Percentiles rank a stretch among this genome's conserved stretches.
These are phyloP conservation scores for Ogataea hybrid DNA, from an alignment of 1,139 yeast species.

Conservation along the genomic window DNA sequence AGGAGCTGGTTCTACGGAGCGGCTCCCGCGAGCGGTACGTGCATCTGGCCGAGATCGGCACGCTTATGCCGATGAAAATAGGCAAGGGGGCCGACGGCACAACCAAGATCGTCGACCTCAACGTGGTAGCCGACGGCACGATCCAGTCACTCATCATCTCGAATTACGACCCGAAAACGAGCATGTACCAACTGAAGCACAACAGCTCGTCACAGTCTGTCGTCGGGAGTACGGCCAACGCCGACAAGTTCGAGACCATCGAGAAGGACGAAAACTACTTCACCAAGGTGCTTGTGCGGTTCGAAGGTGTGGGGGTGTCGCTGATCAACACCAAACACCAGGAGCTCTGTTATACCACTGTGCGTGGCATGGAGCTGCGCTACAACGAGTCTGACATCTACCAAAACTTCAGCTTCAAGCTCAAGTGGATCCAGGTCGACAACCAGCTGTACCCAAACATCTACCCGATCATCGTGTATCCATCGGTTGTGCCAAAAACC, in stretches of 20 bases:
- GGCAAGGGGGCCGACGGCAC: slow-evolving; percentile 47
- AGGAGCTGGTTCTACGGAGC: slow-evolving; percentile 71
- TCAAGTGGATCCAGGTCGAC: slow-evolving; percentile 95
- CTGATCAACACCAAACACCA: slow-evolving; percentile 67
- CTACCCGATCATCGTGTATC: slow-evolving; percentile 88
- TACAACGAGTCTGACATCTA: slow-evolving; percentile 84
- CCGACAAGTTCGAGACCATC: slow-evolving; percentile 57
- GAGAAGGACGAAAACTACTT: slow-evolving; percentile 70
- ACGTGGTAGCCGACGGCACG: slow-evolving; percentile 96
- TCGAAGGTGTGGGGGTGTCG: slow-evolving; percentile 93
- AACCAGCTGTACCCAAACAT: slow-evolving; percentile 88
- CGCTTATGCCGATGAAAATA: slow-evolving; percentile 78
- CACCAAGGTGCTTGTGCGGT: slow-evolving; percentile 57
- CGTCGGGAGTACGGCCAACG: slow-evolving; percentile 5
- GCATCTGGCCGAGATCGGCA: slow-evolving; percentile 91
- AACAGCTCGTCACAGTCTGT: slow-evolving; percentile 35
- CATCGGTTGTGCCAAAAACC: slow-evolving; percentile 85
- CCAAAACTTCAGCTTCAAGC: slow-evolving; percentile 73
- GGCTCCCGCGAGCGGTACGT: slow-evolving; percentile 76
- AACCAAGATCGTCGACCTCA: slow-evolving; percentile 66
- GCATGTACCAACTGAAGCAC: slow-evolving; percentile 60
- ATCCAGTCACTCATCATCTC: slow-evolving; percentile 84
- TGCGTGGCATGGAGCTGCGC: slow-evolving; percentile 76
- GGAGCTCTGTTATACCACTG: slow-evolving; percentile 79
- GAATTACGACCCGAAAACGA: slow-evolving; percentile 73